phyloP scores from a whole-genome alignment of 2,329 filamentous ascomycete genomes.

The Arthrinium puccinioides region DNA sequence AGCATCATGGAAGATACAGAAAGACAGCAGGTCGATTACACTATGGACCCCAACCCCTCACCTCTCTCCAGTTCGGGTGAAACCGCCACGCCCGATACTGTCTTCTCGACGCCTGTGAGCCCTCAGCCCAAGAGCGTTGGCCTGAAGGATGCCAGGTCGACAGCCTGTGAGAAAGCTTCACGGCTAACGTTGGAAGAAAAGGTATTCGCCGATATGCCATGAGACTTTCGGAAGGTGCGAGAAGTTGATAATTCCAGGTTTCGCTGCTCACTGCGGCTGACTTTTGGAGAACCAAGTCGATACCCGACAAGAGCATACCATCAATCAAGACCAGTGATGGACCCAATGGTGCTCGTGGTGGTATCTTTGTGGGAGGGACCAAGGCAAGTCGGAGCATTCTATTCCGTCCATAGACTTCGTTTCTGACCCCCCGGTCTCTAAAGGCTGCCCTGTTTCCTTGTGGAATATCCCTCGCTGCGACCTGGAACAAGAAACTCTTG shows the following conservation, averaged over 20 bases:
- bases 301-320: slow-evolving; percentile 56
- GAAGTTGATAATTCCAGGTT: slow-evolving; percentile 30
- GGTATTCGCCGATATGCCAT: slow-evolving; percentile 25
- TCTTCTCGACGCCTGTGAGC: slow-evolving; percentile 39
- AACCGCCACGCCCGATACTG: slow-evolving; percentile 41
- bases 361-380: slow-evolving; percentile 60
- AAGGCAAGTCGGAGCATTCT: slow-evolving; percentile 32
- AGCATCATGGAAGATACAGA: slow-evolving; percentile 18
- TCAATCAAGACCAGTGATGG: slow-evolving; percentile 62
- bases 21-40: slow-evolving; percentile 17
- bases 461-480: slow-evolving; percentile 69
- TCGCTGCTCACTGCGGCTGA: slow-evolving; percentile 55
- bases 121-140: slow-evolving; percentile 28
- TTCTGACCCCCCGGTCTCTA: slow-evolving; percentile 8
- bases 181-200: slow-evolving; percentile 51
- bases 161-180: slow-evolving; percentile 41
- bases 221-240: not conserved
- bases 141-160: slow-evolving; percentile 30
- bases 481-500: slow-evolving; percentile 68
- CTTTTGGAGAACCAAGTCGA: slow-evolving; percentile 62
- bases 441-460: slow-evolving; percentile 74
- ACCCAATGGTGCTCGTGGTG: slow-evolving; percentile 62
- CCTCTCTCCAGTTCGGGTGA: slow-evolving; percentile 26
- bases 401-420: not conserved
- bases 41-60: slow-evolving; percentile 27